Conservation (phyloP, 73 alveolate species). For the Paramecium sexaurelia region DNA sequence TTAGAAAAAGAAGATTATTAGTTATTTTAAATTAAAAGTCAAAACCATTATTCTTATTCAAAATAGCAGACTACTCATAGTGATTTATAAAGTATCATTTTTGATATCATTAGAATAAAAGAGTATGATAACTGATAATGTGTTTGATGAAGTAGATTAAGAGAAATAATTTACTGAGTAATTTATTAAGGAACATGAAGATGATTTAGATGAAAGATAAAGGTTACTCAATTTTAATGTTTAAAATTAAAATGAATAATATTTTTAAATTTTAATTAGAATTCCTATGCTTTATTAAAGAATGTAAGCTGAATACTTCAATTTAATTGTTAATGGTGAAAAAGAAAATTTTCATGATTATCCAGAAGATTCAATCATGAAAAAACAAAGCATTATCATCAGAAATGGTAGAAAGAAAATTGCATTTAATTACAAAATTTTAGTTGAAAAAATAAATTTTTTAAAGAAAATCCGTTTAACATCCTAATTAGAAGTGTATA, state of each 20-base stretch:
- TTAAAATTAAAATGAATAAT: neutral
- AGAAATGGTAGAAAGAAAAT: neutral
- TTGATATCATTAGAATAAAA: neutral
- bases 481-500: neutral
- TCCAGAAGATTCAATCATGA: conserved; percentile 14
- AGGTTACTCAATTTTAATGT: neutral
- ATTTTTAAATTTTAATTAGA: neutral
- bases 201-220: conserved; percentile 7
- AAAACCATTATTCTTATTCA: neutral
- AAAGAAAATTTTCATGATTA: neutral
- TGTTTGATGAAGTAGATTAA: neutral
- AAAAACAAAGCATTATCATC: neutral
- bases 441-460: neutral
- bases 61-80: neutral
- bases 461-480: neutral
- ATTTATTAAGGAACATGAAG: neutral
- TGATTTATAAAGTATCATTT: neutral
- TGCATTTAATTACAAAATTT: neutral
- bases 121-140: neutral
- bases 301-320: neutral
- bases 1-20: neutral
- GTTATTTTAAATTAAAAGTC: neutral
- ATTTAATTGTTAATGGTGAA: neutral
- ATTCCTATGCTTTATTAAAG: neutral
- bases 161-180: neutral